Conservation (phyloP, 75 land plant genomes). For the Selaginella moellendorffii region DNA sequence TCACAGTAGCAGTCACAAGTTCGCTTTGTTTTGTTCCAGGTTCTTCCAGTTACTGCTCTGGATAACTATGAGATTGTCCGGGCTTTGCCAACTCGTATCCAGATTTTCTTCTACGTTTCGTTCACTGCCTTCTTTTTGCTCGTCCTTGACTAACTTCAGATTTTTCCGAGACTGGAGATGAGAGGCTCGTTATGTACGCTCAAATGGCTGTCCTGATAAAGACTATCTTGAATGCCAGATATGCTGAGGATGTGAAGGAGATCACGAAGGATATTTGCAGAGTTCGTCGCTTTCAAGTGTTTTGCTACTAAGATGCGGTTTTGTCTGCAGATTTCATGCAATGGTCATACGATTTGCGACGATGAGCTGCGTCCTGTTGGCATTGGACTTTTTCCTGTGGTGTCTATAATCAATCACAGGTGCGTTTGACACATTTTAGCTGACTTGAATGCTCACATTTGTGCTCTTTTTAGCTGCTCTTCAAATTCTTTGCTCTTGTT, state of each 20-base stretch:
- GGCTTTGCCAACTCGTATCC: slow-evolving; percentile 85
- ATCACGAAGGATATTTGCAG: slow-evolving; percentile 61
- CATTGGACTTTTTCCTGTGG: slow-evolving; percentile 81
- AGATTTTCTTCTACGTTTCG: slow-evolving; percentile 6
- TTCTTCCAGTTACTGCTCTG: slow-evolving; percentile 21
- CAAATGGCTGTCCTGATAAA: slow-evolving; percentile 90
- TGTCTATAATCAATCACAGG: slow-evolving; percentile 97
- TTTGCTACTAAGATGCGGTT: slow-evolving; percentile 2
- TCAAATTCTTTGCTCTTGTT: slow-evolving; percentile 84
- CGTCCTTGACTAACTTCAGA: slow-evolving; percentile 29
- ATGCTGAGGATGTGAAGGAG: slow-evolving; percentile 53
- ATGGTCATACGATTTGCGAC: slow-evolving; percentile 94
- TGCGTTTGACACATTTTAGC: slow-evolving; percentile 10
- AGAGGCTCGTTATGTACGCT: slow-evolving; percentile 66
- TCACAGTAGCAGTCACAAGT: no score
- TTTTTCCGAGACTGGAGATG: slow-evolving; percentile 50
- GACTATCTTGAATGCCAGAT: slow-evolving; percentile 28
- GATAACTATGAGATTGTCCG: slow-evolving; percentile 55
- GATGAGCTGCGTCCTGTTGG: slow-evolving; percentile 76
- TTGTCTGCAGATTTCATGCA: slow-evolving; percentile 79
- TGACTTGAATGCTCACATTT: not conserved
- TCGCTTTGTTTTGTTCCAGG: slow-evolving; percentile 39
- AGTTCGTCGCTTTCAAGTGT: slow-evolving; percentile 24
- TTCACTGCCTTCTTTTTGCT: not conserved
- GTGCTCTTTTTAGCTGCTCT: slow-evolving; percentile 41